Evolutionary conservation across 2,329 filamentous ascomycete genomes (phyloP).

Genomic region (Botrytis deweyae): DNA sequence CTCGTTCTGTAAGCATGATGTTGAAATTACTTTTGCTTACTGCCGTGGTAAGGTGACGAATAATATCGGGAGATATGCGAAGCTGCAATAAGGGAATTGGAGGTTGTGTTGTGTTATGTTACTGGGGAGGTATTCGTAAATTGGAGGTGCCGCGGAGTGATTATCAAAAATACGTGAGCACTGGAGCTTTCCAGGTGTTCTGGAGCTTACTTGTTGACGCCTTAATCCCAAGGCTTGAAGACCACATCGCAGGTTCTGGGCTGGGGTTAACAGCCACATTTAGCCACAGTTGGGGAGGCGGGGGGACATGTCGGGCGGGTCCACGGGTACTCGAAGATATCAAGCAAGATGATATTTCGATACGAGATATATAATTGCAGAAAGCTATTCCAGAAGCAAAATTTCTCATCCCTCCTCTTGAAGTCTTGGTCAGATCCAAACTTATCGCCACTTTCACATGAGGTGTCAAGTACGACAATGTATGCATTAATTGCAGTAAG

Average conservation of each 20-base stretch:
- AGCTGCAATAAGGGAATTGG: not conserved
- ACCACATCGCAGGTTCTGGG: not conserved
- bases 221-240: not conserved
- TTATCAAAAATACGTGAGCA: not conserved
- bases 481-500: not conserved
- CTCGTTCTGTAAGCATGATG: slow-evolving; percentile 67
- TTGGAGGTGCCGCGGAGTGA: not conserved
- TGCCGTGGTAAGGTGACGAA: not conserved
- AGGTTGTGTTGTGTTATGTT: not conserved
- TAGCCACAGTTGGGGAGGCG: not conserved
- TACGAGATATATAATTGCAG: not conserved
- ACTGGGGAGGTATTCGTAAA: not conserved
- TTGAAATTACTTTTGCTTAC: not conserved
- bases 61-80: not conserved
- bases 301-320: too few relatives aligned
- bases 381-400: not conserved
- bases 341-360: not conserved
- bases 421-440: not conserved
- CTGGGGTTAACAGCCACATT: not conserved
- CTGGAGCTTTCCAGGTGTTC: slow-evolving; percentile 2
- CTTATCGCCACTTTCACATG: not conserved
- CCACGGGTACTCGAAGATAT: not conserved
- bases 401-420: not conserved
- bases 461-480: not conserved
- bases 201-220: not conserved